Evolutionary conservation across 2,329 filamentous ascomycete species (phyloP), one percentile per base, ranked within the genome.

Genomic region (Ophiocordyceps unilateralis): DNA sequence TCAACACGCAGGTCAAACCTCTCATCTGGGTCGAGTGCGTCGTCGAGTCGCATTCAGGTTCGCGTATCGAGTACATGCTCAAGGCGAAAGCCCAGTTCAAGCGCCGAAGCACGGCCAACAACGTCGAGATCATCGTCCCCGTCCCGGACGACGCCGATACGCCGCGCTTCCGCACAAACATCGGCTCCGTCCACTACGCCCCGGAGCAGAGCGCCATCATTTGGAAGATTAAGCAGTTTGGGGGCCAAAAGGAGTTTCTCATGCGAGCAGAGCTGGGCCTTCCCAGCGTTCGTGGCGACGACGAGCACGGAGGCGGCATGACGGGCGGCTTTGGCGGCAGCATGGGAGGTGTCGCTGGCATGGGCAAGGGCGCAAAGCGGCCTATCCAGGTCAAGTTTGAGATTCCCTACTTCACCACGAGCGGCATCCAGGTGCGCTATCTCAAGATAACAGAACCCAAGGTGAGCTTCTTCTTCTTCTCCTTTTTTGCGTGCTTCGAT

Each of bases 191-290:
- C 12, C 91, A 98, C 65, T 98, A 98, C 59, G 89, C 89, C 4
- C 91, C 91, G 1, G 91, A 98, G 63, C 89, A 94, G 57, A 93
- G 85, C 49, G 89, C 89, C 46, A 98, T 98, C 53, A 83, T 98
- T 41, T 98, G 91, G 91, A 98, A 98, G 70, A 98, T 98, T 62
- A 98, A 98, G 70, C 91, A 98, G 57, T 98, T 98, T 62, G 91
- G 91, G 39, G 91, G 91, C n/a, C 78, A 81, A 53, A 98, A 98
- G 65, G 91, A 98, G 59, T 98, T 98, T 56, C 70, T 98, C 53
- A 98, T 98, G 91, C 83, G 91, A 44, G 91, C 91, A 17, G 91
- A 98, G 66, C 72, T 98, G 12, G 91, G 91, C 41, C 68, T 98
- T 38, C 91, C 91, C 0, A 93, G 85, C 45, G 91, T 98, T 19